Base-by-base conservation (phyloP, 2,329 filamentous ascomycete species). In the Botrytis porri region DNA sequence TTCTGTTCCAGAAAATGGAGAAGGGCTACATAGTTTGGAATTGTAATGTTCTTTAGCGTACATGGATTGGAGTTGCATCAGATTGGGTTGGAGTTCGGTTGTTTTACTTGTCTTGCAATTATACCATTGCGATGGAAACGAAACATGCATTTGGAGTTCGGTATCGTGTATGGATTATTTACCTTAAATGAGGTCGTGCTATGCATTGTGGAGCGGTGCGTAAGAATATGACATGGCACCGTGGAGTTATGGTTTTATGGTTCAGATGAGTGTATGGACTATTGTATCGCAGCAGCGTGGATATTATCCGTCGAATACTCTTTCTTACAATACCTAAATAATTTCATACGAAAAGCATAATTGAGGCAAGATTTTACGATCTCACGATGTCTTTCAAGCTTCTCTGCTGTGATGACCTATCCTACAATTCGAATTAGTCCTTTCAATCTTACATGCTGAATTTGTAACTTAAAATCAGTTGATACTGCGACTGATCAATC, bases 1-100 rank as follows among this genome's bases (percentile, higher is more conserved):
- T 63, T n/a, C 41, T 59, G 29, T 41, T 54, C n/a, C 37, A 14
- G 32, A 51, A 18, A 32, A 43, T n/a, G 37, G 32, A 8, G 65
- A 73, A 35, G 54, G n/a, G 14, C 51, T 29, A 20, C 70, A 72
- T 48, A 54, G 32, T 45, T 41, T 65, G 48, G 61, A 72, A 37
- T 67, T 62, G 29, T 70, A 48, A 63, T 39, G 39, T 20, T 62
- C 35, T 48, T 35, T 70, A 25, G 51, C 51, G 45, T 75, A 71
- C 71, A 74, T 76, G 74, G 54, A 61, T 32, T 60, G 57, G 62
- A 57, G 48, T 67, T 41, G 48, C 48, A 57, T 57, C 48, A 39
- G 35, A 67, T 41, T 39, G 64, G 64, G 64, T n/a, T 20, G 35
- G 48, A 10, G 20, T 67, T 67, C 29, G 35, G 39, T 41, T 41